phyloP scores from a whole-genome alignment of 2,329 filamentous ascomycete species.

The Lojkania enalia region DNA sequence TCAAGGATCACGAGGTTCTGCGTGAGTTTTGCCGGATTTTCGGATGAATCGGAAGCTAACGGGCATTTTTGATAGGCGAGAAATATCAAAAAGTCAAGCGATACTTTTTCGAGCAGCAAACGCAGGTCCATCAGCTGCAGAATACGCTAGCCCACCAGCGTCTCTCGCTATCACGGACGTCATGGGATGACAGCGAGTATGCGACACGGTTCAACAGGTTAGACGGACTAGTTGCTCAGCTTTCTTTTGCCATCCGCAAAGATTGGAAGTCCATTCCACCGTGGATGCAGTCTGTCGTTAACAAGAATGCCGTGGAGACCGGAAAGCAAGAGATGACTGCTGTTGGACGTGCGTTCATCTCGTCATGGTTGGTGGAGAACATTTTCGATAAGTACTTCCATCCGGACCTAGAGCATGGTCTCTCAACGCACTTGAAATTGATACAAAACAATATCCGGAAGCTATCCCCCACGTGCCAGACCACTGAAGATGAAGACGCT shows the following conservation, averaged over 20 bases:
- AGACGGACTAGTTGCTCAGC: conserved; percentile 90
- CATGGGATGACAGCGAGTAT: conserved; percentile 95
- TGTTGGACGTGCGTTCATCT: conserved; percentile 85
- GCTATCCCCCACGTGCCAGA: conserved; percentile 72
- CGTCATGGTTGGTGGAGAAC: conserved; percentile 86
- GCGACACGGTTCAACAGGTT: conserved; percentile 83
- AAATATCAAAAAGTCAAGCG: conserved; percentile 99
- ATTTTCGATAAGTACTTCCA: conserved; percentile 93
- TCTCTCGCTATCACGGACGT: conserved; percentile 89
- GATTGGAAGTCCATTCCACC: conserved; percentile 81
- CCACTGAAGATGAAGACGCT: conserved; percentile 86
- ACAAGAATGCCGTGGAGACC: conserved; percentile 79
- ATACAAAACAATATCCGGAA: conserved; percentile 87
- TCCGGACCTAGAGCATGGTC: conserved; percentile 74
- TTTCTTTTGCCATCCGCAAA: conserved; percentile 95
- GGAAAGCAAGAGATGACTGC: conserved; percentile 99
- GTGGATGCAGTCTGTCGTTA: conserved; percentile 81
- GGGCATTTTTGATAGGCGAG: conserved; percentile 60
- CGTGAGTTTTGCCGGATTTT: conserved; percentile 41
- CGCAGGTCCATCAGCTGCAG: conserved; percentile 90
- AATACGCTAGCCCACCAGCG: conserved; percentile 97
- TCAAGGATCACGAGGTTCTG: conserved; percentile 56
- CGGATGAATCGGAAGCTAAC: not conserved
- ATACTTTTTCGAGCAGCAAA: conserved; percentile 90
- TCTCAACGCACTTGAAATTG: conserved; percentile 79